Base-by-base conservation (phyloP, 2,329 filamentous ascomycete genomes). In the Cordyceps fumosorosea region DNA sequence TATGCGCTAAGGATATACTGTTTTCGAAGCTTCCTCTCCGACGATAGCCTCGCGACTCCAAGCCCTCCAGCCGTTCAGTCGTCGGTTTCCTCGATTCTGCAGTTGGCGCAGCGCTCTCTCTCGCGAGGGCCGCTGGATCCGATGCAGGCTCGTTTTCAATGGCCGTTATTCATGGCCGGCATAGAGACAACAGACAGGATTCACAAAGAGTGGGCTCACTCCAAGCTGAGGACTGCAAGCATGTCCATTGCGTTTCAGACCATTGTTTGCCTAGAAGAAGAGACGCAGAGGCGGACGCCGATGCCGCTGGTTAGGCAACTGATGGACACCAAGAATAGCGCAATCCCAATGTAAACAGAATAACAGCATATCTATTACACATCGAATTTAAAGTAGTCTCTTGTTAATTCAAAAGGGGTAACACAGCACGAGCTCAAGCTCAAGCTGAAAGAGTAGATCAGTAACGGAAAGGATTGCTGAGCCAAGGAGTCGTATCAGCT, bases 1-100 rank as follows among this genome's bases (percentile, higher is more conserved):
- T 61, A 61, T n/a, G 58, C 58, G 29, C 58, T 61, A 5, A 52
- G 58, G 3, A 55, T 61, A 55, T 61, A 61, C n/a, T 55, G 34
- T 12, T 61, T 45, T 18, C 37, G 51, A 44, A 47, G 48, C 16
- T 61, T 61, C 14, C 42, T 61, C 1, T 5, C 22, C 20, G 58
- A 55, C 3, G 40, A 55, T 22, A 14, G 42, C 29, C 45, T 61
- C 3, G 26, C 20, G 5, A 11, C 26, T 7, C 10, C 37, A 37
- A 37, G 50, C 7, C 58, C 58, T 12, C 6, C 58, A 11, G 22
- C 14, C 8, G 37, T 61, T 18, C 50, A 55, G 26, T 55, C 58
- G 6, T 53, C 24, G 18, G 51, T 61, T 11, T 22, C 24, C 11
- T 61, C 50, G 5, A 61, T 55, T 29, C 20, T 61, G 24, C 37